A percentile compares a stretch with the other conserved stretches of the same genome.
phyloP scores from a whole-genome alignment of 768 basidiomycete genomes.

The Hirschioporus abietinus region DNA sequence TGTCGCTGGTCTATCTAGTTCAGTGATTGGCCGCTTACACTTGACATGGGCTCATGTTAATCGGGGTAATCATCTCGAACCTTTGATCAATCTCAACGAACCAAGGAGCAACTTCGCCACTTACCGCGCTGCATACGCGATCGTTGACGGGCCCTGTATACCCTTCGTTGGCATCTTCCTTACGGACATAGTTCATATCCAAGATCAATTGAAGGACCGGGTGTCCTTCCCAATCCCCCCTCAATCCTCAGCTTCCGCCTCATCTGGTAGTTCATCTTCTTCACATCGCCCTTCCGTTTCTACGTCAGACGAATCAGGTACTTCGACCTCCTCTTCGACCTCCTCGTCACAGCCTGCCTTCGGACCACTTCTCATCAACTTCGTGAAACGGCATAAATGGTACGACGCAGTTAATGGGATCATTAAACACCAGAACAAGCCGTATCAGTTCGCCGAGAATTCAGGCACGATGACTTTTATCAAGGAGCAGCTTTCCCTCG shows the following conservation, averaged over 20 bases:
- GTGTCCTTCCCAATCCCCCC: constrained; percentile 10
- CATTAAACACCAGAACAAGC: constrained; percentile 49
- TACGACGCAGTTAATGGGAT: constrained; percentile 49
- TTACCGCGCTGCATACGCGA: constrained; percentile 44
- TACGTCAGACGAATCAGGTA: constrained; percentile 20
- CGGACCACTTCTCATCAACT: constrained; percentile 35
- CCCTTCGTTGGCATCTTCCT: constrained; percentile 64
- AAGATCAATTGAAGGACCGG: constrained; percentile 44
- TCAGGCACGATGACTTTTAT: constrained; percentile 44
- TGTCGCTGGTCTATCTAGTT: constrained; percentile 55
- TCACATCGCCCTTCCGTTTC: constrained; percentile 4
- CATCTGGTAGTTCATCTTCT: neutral
- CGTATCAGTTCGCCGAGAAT: constrained; percentile 44
- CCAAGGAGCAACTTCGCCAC: constrained; percentile 52
- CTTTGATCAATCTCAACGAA: constrained; percentile 50
- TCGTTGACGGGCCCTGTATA: constrained; percentile 49
- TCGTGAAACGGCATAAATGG: constrained; percentile 51
- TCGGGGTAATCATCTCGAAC: constrained; percentile 45
- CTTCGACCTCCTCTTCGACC: constrained; percentile 7
- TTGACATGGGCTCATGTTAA: constrained; percentile 64
- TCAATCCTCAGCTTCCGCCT: neutral
- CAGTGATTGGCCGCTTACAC: constrained; percentile 49
- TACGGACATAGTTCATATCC: constrained; percentile 51
- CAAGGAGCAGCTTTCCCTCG: constrained; percentile 36
- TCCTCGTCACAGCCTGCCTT: neutral